Conservation (phyloP, 23 red algal species). For the Gracilaria gracilis region DNA sequence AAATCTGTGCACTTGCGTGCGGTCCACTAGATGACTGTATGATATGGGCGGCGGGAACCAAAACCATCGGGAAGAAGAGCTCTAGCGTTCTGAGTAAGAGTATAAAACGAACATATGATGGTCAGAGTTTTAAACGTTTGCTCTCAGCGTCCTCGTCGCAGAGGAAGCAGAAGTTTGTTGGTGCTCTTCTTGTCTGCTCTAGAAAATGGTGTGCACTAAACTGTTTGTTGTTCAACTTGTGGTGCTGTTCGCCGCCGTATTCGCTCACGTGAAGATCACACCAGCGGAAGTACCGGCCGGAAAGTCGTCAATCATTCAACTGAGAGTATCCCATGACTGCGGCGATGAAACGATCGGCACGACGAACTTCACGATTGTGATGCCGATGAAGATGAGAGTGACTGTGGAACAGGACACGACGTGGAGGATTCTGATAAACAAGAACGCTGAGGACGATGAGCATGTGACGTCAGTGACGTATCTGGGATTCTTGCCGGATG, state of each 20-base stretch:
- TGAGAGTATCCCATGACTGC: constrained; percentile 73
- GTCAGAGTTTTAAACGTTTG: neutral
- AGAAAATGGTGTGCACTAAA: neutral
- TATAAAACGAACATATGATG: neutral
- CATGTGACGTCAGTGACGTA: constrained; percentile 51
- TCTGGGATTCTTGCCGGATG: constrained; percentile 76
- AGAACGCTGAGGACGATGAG: constrained; percentile 25
- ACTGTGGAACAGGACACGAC: constrained; percentile 54
- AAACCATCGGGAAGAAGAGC: neutral
- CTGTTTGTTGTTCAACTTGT: neutral
- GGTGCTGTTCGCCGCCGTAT: neutral
- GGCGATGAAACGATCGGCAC: constrained; percentile 80
- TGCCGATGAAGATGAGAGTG: constrained; percentile 49
- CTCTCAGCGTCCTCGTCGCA: neutral
- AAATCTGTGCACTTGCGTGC: neutral
- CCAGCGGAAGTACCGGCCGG: constrained; percentile 30
- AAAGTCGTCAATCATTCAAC: constrained; percentile 38
- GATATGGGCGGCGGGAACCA: neutral
- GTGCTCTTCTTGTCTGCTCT: neutral
- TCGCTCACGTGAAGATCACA: constrained; percentile 55
- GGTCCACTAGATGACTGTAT: neutral
- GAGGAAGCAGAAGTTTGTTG: neutral
- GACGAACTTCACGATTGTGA: constrained; percentile 68
- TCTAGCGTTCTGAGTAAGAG: neutral
- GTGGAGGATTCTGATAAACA: constrained; percentile 58